These are phyloP conservation scores for Laetiporus sulphureus DNA, from an alignment of 1,284 basidiomycete genomes.

Conservation along the genomic window DNA sequence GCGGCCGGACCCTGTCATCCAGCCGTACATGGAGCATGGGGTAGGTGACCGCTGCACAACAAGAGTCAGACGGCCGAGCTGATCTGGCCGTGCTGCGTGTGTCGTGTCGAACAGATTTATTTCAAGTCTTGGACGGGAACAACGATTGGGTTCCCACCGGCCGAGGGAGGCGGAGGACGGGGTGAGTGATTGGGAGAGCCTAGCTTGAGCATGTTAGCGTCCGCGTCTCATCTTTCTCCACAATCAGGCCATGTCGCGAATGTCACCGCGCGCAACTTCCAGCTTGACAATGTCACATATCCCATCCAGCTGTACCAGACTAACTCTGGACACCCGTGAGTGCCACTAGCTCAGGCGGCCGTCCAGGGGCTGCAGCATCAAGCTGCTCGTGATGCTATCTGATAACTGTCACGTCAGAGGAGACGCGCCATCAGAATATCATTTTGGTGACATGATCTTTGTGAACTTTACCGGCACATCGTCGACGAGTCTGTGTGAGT, in stretches of 20 bases:
- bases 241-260: conserved; percentile 42
- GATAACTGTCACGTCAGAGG: too few species aligned
- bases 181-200: conserved; percentile 32
- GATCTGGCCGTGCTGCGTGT: background rate
- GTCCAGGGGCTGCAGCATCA: too few species aligned
- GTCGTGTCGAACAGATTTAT: conserved; percentile 36
- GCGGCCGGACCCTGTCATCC: conserved; percentile 38
- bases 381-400: too few species aligned
- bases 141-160: conserved; percentile 50
- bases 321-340: conserved; percentile 43
- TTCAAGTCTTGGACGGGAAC: conserved; percentile 60
- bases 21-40: conserved; percentile 49
- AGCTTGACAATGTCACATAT: conserved; percentile 37
- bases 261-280: conserved; percentile 39
- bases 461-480: conserved; percentile 44
- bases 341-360: conserved; percentile 3
- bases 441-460: conserved; percentile 43
- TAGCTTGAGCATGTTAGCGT: too few species aligned
- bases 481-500: conserved; percentile 35
- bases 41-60: conserved; percentile 28
- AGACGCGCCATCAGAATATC: conserved; percentile 42
- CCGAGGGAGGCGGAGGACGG: conserved; percentile 54
- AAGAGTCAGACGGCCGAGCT: background rate
- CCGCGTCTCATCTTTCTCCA: too few species aligned
- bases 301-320: conserved; percentile 49